Conservation (phyloP, 805 yeast species). For the Isabelozyma gotoi region DNA sequence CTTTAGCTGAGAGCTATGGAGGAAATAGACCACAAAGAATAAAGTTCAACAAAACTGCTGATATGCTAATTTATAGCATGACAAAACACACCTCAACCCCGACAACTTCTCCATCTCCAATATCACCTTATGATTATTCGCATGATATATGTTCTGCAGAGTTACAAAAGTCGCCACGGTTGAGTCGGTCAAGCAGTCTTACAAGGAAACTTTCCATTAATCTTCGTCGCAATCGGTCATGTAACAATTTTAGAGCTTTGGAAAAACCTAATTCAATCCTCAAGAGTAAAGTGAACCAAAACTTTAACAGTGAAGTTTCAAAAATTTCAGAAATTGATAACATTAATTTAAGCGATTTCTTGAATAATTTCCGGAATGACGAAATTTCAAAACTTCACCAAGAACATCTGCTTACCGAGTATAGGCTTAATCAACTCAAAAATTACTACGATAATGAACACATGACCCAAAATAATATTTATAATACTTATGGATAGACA, state of each 20-base stretch:
- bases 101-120: neutral
- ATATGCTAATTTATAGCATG: conserved; percentile 12
- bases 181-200: neutral
- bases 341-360: conserved; percentile 16
- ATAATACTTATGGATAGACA: neutral
- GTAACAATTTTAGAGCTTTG: neutral
- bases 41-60: conserved; percentile 14
- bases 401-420: conserved; percentile 8
- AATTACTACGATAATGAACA: conserved; percentile 12
- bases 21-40: conserved; percentile 15
- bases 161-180: neutral
- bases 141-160: neutral
- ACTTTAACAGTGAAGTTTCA: conserved; percentile 18
- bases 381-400: conserved; percentile 13
- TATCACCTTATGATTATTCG: neutral
- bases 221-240: neutral
- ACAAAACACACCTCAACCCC: neutral
- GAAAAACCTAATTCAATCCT: conserved; percentile 18
- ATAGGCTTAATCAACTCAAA: conserved; percentile 13
- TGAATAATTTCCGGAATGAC: conserved; percentile 12
- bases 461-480: neutral
- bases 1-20: neutral
- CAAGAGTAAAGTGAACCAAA: conserved; percentile 22
- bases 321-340: conserved; percentile 13
- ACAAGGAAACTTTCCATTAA: conserved; percentile 1